A percentile compares a stretch with the other conserved stretches of the same genome.
Conservation (phyloP, 257 asterid genomes). For the Ligustrum vulgare region DNA sequence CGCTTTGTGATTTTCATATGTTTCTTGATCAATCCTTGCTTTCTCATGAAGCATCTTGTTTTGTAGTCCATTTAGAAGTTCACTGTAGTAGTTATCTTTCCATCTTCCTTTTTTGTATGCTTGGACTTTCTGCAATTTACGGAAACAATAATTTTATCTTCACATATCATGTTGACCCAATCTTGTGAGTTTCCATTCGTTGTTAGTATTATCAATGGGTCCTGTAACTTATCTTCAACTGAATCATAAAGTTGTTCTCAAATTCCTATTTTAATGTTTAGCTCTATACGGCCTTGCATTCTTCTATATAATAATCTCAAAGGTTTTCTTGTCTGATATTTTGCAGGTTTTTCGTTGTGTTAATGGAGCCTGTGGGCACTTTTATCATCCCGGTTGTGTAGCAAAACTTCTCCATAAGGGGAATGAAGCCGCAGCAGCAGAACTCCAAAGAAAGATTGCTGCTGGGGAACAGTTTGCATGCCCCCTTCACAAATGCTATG, state of each 20-base stretch:
- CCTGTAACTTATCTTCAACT: constrained; percentile 5
- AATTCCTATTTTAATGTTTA: not conserved
- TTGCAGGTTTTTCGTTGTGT: constrained; percentile 85
- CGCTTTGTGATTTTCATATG: no score
- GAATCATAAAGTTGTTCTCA: not conserved
- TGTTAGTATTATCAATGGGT: not conserved
- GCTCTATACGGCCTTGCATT: not conserved
- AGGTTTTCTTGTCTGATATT: constrained; percentile 13
- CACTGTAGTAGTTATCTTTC: not conserved
- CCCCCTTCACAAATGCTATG: constrained; percentile 74
- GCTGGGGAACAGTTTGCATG: constrained; percentile 79
- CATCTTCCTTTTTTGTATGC: not conserved
- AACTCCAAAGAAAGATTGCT: constrained; percentile 50
- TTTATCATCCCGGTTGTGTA: constrained; percentile 84
- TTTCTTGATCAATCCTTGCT: no score
- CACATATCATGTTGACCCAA: not conserved
- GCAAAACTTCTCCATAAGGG: constrained; percentile 64
- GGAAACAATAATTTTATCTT: not conserved
- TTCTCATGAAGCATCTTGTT: no score
- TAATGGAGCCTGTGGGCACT: constrained; percentile 85
- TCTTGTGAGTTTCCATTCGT: not conserved
- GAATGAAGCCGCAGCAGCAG: constrained; percentile 48
- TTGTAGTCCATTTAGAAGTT: no score
- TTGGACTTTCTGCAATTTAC: not conserved
- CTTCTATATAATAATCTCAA: not conserved